phyloP scores from a whole-genome alignment of 1,284 basidiomycete species.

The Boletellus sp. region DNA sequence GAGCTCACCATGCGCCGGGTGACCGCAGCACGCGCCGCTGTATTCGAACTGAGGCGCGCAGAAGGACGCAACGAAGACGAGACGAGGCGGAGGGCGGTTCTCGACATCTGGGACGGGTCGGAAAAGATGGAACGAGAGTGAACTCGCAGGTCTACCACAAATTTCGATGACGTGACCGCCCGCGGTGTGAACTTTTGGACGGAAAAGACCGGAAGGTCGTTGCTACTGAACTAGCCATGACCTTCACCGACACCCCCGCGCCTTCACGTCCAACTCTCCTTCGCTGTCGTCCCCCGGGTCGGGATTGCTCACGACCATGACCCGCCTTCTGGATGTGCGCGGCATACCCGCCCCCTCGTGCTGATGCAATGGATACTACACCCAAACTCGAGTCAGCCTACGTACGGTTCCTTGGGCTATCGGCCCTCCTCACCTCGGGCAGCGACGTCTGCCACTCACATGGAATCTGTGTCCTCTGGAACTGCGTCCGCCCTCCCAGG shows the following conservation, averaged over 20 bases:
- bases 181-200: constrained; percentile 29
- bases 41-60: constrained; percentile 5
- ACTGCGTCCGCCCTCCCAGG: constrained; percentile 7
- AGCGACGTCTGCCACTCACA: constrained; percentile 10
- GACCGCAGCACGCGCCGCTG: constrained; percentile 8
- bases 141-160: constrained; percentile 13
- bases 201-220: constrained; percentile 27
- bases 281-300: constrained; percentile 29
- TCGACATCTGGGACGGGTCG: constrained; percentile 17
- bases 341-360: constrained; percentile 14
- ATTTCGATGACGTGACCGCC: constrained; percentile 28
- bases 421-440: constrained; percentile 17
- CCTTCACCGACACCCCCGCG: constrained; percentile 2
- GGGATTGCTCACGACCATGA: constrained; percentile 30
- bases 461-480: constrained; percentile 4
- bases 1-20: constrained; percentile 28
- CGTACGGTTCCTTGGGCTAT: background rate
- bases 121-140: constrained; percentile 8
- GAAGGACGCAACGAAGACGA: constrained; percentile 16
- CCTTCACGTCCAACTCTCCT: constrained; percentile 21
- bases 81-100: constrained; percentile 17
- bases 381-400: constrained; percentile 11
- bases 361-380: constrained; percentile 15
- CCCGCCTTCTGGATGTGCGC: constrained; percentile 21
- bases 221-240: no score